Conservation (phyloP, 2,329 filamentous ascomycete species). For the Lecanicillium sp. region DNA sequence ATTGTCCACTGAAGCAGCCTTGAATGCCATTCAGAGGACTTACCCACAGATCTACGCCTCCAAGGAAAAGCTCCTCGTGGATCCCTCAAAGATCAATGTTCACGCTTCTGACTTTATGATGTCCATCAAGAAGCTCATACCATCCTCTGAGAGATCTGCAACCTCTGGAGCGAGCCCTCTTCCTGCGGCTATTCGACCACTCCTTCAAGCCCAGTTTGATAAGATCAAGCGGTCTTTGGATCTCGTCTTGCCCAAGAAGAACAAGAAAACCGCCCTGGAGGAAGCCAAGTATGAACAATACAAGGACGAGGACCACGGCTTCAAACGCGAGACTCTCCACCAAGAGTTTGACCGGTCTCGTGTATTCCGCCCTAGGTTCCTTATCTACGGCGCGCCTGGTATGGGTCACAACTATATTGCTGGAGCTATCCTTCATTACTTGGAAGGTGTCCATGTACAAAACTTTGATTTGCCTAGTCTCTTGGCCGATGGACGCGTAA, state of each 20-base stretch:
- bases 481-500: constrained; percentile 70
- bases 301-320: constrained; percentile 72
- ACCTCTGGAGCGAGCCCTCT: constrained; percentile 77
- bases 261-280: constrained; percentile 80
- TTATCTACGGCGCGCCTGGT: constrained; percentile 72
- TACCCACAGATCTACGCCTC: constrained; percentile 96
- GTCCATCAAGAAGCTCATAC: constrained; percentile 91
- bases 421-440: constrained; percentile 76
- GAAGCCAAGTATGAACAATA: constrained; percentile 90
- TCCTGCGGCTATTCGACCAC: constrained; percentile 69
- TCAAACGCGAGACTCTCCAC: constrained; percentile 67
- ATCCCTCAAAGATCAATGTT: constrained; percentile 75
- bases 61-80: constrained; percentile 80
- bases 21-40: constrained; percentile 91
- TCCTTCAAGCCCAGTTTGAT: constrained; percentile 65
- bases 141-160: constrained; percentile 85
- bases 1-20: constrained; percentile 87
- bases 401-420: constrained; percentile 94
- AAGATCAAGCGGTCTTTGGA: constrained; percentile 64
- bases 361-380: constrained; percentile 78
- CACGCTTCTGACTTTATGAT: constrained; percentile 95
- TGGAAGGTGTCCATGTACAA: constrained; percentile 91
- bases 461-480: constrained; percentile 87
- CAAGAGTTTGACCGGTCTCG: constrained; percentile 80
- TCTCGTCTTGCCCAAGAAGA: constrained; percentile 72